Evolutionary conservation across 75 land plant genomes (phyloP).

Genomic region (Selaginella tamariscina): DNA sequence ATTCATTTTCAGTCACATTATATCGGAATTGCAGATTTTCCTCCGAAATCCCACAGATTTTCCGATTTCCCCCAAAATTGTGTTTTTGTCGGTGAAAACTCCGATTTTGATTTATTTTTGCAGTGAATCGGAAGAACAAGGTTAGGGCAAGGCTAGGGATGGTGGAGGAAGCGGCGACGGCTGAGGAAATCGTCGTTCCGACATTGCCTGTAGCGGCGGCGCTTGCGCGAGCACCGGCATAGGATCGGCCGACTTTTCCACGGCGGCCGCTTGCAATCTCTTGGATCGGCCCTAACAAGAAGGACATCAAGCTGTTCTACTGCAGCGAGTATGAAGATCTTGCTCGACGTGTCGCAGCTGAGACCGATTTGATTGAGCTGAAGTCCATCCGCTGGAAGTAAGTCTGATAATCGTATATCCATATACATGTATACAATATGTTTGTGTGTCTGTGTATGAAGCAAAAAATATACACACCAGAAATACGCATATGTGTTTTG

Average conservation of each 20-base stretch:
- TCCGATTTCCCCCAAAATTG: too few species aligned
- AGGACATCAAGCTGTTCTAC: slow-evolving; percentile 52
- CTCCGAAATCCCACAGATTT: too few species aligned
- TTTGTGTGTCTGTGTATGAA: too few species aligned
- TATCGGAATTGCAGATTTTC: too few species aligned
- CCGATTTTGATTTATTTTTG: too few species aligned
- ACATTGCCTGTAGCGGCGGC: background rate
- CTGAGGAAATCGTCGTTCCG: background rate
- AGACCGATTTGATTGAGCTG: slow-evolving; percentile 67
- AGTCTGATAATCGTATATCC: background rate
- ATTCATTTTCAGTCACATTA: too few species aligned
- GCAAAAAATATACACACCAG: too few species aligned
- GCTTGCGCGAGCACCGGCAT: background rate
- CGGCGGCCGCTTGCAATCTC: slow-evolving; percentile 18
- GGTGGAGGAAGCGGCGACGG: background rate
- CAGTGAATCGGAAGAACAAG: too few species aligned
- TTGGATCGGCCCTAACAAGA: slow-evolving; percentile 14
- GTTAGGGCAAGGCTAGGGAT: background rate
- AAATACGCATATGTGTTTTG: too few species aligned
- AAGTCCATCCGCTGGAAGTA: slow-evolving; percentile 70
- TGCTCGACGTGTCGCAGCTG: slow-evolving; percentile 52
- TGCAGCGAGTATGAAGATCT: slow-evolving; percentile 59
- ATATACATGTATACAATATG: too few species aligned
- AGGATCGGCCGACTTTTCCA: too few species aligned
- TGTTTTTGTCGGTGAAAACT: too few species aligned